Conservation (phyloP, 768 basidiomycete genomes). For the Naganishia onofrii region DNA sequence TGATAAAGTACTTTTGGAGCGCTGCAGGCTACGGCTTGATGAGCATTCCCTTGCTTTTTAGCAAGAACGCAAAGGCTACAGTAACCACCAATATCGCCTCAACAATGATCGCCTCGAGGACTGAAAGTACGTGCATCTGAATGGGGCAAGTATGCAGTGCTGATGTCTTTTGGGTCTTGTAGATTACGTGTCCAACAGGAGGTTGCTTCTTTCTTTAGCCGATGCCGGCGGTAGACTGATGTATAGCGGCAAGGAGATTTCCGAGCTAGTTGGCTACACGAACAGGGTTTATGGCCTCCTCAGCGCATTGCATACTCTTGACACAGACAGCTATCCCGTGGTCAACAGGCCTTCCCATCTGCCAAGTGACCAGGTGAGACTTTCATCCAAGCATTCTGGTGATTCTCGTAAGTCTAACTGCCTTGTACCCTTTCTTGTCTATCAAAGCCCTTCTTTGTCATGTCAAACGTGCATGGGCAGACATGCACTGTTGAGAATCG, state of each 20-base stretch:
- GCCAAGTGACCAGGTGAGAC: conserved; percentile 47
- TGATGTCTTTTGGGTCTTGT: neutral
- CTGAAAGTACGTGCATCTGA: conserved; percentile 41
- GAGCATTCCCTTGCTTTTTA: conserved; percentile 81
- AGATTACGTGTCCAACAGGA: conserved; percentile 90
- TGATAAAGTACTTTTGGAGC: conserved; percentile 95
- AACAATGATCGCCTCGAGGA: conserved; percentile 43
- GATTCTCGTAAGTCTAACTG: neutral
- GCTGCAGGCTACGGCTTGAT: conserved; percentile 88
- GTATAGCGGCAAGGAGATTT: conserved; percentile 93
- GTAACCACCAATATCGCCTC: neutral
- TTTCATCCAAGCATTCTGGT: neutral
- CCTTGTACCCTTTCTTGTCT: neutral
- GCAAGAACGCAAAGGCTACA: conserved; percentile 10
- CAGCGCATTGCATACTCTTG: conserved; percentile 76
- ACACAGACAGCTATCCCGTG: conserved; percentile 51
- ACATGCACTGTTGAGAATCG: conserved; percentile 61
- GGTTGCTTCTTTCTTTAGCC: conserved; percentile 86
- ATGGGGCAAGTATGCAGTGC: neutral
- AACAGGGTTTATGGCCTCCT: conserved; percentile 82
- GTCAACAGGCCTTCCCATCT: conserved; percentile 56
- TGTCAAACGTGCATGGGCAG: conserved; percentile 64
- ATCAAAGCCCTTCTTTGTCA: conserved; percentile 58
- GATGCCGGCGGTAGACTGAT: conserved; percentile 93
- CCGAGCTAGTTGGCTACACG: conserved; percentile 92